phyloP scores from a whole-genome alignment of 2,329 filamentous ascomycete genomes.

The Pseudogymnoascus sp. region DNA sequence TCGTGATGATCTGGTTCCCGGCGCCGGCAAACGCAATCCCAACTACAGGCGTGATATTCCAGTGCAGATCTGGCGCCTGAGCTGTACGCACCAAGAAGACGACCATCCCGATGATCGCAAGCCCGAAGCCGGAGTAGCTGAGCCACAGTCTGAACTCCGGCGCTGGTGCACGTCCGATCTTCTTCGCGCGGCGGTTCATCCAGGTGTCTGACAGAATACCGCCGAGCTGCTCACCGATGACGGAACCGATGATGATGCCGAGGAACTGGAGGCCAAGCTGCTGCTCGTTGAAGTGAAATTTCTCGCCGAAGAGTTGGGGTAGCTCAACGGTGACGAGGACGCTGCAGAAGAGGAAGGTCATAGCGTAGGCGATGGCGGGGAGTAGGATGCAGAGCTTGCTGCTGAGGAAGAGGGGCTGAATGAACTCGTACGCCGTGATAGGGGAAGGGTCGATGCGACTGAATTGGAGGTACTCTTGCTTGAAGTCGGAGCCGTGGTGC shows the following conservation, averaged over 20 bases:
- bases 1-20: slow-evolving; percentile 56
- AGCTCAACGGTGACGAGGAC: slow-evolving; percentile 52
- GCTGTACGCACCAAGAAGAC: slow-evolving; percentile 47
- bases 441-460: slow-evolving; percentile 46
- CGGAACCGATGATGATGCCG: slow-evolving; percentile 47
- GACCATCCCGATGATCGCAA: slow-evolving; percentile 45
- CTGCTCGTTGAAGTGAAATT: slow-evolving; percentile 50
- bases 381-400: slow-evolving; percentile 41
- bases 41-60: slow-evolving; percentile 50
- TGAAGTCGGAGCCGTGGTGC: slow-evolving; percentile 21
- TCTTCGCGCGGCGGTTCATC: slow-evolving; percentile 38
- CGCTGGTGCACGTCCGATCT: slow-evolving; percentile 26
- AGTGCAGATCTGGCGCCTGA: slow-evolving; percentile 36
- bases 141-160: slow-evolving; percentile 53
- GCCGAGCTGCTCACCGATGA: slow-evolving; percentile 52
- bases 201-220: slow-evolving; percentile 47
- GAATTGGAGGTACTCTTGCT: slow-evolving; percentile 33
- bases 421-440: slow-evolving; percentile 41
- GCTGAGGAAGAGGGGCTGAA: slow-evolving; percentile 40
- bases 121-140: slow-evolving; percentile 44
- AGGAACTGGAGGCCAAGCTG: slow-evolving; percentile 53
- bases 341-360: slow-evolving; percentile 49
- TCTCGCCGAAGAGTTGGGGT: slow-evolving; percentile 48
- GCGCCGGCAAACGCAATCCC: slow-evolving; percentile 45
- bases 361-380: slow-evolving; percentile 45